Base-by-base conservation (phyloP, 768 basidiomycete genomes). In the Candolleomyces aberdarensis region DNA sequence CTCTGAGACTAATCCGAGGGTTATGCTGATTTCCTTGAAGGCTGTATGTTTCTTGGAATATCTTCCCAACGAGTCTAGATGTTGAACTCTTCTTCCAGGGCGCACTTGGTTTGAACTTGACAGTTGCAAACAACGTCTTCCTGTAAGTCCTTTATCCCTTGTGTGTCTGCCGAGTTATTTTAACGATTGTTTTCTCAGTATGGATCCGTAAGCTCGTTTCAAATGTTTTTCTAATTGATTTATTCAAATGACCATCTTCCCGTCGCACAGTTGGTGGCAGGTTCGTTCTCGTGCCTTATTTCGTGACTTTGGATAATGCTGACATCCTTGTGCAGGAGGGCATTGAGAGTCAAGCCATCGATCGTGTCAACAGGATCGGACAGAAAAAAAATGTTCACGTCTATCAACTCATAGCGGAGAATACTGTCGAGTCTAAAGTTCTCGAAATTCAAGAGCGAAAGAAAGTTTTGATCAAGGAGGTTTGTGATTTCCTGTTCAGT, bases 1-100 rank as follows among this genome's bases (percentile, higher is more conserved):
- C 15, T 14, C 31, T 31, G 26, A 22, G 15, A 15, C 69, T 31
- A 91, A 87, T 68, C 91, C 94, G 4, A 82, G 79, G 62, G 87
- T 96, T 39, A 87, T 96, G 89, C 77, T 96, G 56, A 88, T 96
- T 58, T 94, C 93, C 6, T 77, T 95, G 66, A 95, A 94, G 75
- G 87, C 85, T 50, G 81, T 82, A 66, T 43, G 77, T 74, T 41
- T 5, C 11, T 50, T 26, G 26, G 5, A 1, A 36, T 36, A 36
- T n/a, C 6, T 47, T 15, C 36, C 31, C 44, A 26, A 20, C 17
- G 20, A 11, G 15, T 6, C 19, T 53, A 55, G 17, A 13, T 10
- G 41, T 15, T 31, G 49, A 41, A 60, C 20, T 56, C 49, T 47
- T 62, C 40, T 41, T 57, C 65, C 75, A 70, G 80, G 94, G 94